A percentile compares a stretch with the other conserved stretches of the same genome.
These are phyloP conservation scores for Penicillium sp. DNA, from an alignment of 2,329 filamentous ascomycete species.

Conservation along the genomic window DNA sequence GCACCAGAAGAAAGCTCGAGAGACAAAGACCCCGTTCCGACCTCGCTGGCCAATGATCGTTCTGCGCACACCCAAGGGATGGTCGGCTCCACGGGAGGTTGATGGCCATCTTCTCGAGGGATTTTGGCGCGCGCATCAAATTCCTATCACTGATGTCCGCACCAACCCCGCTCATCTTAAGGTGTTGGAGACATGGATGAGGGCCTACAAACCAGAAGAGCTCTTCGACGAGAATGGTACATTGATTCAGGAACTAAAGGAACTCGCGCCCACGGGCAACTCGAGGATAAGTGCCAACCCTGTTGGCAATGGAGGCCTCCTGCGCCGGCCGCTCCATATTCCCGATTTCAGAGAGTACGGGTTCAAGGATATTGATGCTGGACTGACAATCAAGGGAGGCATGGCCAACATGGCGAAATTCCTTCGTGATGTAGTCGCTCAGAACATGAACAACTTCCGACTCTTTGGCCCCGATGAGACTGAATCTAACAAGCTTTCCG, in stretches of 20 bases:
- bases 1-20: constrained; percentile 63
- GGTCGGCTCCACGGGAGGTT: constrained; percentile 65
- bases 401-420: constrained; percentile 63
- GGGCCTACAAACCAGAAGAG: constrained; percentile 63
- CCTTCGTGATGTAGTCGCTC: constrained; percentile 57
- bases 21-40: constrained; percentile 59
- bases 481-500: constrained; percentile 66
- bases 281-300: constrained; percentile 70
- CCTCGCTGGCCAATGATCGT: constrained; percentile 72
- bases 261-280: constrained; percentile 56
- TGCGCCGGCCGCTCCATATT: constrained; percentile 59
- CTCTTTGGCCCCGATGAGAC: constrained; percentile 74
- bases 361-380: constrained; percentile 54
- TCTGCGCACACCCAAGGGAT: constrained; percentile 68
- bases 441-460: constrained; percentile 61
- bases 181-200: constrained; percentile 67
- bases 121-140: constrained; percentile 72
- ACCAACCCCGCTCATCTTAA: constrained; percentile 59
- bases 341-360: constrained; percentile 63
- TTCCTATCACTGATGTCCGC: constrained; percentile 62
- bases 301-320: constrained; percentile 60
- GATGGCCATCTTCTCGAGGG: constrained; percentile 63
- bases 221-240: constrained; percentile 58
- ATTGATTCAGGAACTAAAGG: constrained; percentile 54
- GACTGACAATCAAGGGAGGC: constrained; percentile 49